These are phyloP conservation scores for Coelastrella sp. DNA, from an alignment of 139 green algal genomes.

Conservation along the genomic window DNA sequence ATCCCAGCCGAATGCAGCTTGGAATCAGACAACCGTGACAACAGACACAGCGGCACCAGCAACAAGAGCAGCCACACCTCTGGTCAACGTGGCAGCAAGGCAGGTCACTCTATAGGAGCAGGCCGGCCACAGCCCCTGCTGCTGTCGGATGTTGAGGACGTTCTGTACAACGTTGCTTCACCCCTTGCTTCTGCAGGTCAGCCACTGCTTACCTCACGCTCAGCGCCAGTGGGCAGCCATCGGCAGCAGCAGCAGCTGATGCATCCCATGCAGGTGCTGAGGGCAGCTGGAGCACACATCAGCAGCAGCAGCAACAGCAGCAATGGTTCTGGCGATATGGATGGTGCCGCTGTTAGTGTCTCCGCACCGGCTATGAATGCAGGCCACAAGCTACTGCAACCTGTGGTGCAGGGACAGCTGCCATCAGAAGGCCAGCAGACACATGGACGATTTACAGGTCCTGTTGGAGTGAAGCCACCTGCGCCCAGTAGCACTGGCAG, in stretches of 20 bases:
- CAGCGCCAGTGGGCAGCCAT: no score
- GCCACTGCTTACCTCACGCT: no score
- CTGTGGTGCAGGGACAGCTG: neutral
- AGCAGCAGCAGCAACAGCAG: constrained; percentile 14
- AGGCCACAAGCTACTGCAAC: neutral
- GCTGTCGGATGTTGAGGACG: neutral
- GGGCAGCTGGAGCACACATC: constrained; percentile 23
- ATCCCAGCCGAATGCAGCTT: no score
- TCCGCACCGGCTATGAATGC: no score
- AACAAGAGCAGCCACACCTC: neutral
- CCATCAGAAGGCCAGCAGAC: neutral
- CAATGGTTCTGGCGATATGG: neutral
- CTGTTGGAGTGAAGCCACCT: neutral
- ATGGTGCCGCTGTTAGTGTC: no score
- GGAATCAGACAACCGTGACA: neutral
- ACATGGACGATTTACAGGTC: neutral
- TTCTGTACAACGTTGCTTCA: neutral
- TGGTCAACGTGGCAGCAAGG: neutral
- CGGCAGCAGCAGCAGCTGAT: constrained; percentile 2
- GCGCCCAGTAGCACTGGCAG: neutral
- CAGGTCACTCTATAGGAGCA: neutral
- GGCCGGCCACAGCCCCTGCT: constrained; percentile 1
- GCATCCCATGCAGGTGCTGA: constrained; percentile 13
- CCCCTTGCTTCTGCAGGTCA: neutral
- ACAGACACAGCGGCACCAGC: constrained; percentile 12